A percentile compares a stretch with the other conserved stretches of the same genome.
phyloP scores from a whole-genome alignment of 1,284 basidiomycete species.

The Apiotrichum veenhuisii region DNA sequence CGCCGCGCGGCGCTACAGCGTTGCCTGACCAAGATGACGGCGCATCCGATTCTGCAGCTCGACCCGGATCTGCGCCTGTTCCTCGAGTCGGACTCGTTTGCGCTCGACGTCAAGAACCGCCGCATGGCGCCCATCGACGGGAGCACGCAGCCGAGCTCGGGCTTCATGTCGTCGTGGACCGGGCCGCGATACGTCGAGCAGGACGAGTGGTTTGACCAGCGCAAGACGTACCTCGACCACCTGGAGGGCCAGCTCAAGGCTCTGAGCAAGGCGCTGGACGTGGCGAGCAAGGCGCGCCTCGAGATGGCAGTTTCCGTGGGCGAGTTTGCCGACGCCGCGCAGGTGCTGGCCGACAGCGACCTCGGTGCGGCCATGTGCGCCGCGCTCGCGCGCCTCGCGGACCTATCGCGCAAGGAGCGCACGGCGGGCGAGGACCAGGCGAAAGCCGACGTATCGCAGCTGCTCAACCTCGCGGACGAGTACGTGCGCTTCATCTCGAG shows the following conservation, averaged over 20 bases:
- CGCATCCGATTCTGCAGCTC: constrained; percentile 78
- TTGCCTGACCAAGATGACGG: constrained; percentile 80
- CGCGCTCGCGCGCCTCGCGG: constrained; percentile 64
- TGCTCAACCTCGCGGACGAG: constrained; percentile 78
- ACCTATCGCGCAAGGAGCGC: constrained; percentile 67
- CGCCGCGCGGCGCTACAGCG: constrained; percentile 78
- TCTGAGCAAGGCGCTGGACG: constrained; percentile 78
- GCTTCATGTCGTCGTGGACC: constrained; percentile 68
- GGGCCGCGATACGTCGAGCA: constrained; percentile 86
- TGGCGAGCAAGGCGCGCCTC: constrained; percentile 72
- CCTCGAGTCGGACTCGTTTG: constrained; percentile 79
- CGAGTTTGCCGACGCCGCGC: constrained; percentile 68
- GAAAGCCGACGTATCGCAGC: constrained; percentile 68
- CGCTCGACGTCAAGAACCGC: constrained; percentile 62
- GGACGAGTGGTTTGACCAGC: constrained; percentile 96
- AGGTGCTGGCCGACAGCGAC: constrained; percentile 67
- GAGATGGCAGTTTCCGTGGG: constrained; percentile 65
- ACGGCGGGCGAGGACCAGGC: constrained; percentile 68
- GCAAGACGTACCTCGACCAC: constrained; percentile 78
- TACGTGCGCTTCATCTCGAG: constrained; percentile 87
- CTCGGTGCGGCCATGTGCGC: constrained; percentile 67
- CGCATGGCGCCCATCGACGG: constrained; percentile 13
- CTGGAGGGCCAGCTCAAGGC: constrained; percentile 84
- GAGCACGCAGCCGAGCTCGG: constrained; percentile 1
- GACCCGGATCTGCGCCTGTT: constrained; percentile 82